Base-by-base conservation (phyloP, 129 eudicot genomes). In the Heracleum sosnowskyi region DNA sequence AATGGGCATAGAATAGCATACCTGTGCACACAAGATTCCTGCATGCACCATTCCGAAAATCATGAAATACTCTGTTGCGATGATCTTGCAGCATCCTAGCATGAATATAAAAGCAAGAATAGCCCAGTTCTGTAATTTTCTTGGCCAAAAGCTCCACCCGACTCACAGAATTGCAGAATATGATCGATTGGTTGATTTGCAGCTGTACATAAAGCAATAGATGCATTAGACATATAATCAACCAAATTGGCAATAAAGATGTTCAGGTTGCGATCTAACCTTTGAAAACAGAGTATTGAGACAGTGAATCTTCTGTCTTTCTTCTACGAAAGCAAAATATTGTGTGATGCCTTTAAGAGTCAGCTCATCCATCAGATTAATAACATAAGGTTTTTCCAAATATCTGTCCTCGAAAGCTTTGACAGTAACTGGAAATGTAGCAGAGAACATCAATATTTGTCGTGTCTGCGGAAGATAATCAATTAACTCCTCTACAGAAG, bases 1-100 rank as follows among this genome's bases (percentile, higher is more conserved):
- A 11, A 63, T 28, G 46, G n/a, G 22, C 26, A 16, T 62, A 26
- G 4, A 33, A 24, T 70, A 46, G 69, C 81, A 55, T 91, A 91
- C 97, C 93, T 15, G 97, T 89, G 80, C 97, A 91, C 74, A 91
- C 97, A 87, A 91, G 93, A 76, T 89, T 91, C 78, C 97, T 85
- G 81, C 97, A 91, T 26, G 91, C 93, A 82, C 93, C 97, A 80
- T 91, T 91, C 34, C 91, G 90, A 49, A 91, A 91, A 49, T 91
- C 97, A 87, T 89, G 97, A 68, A 91, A 91, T 24, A 91, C 91
- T 82, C 91, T 87, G 45, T 91, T 91, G 3, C 91, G 81, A 74
- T 89, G 97, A 80, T 87, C 97, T 85, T 91, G 93, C 60, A 91
- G 80, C 93, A 91, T 91, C 87, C 81, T 88, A 45, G 96, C 91